These are phyloP conservation scores for Cyanodermella asteris DNA, from an alignment of 2,329 filamentous ascomycete species.

Conservation along the genomic window DNA sequence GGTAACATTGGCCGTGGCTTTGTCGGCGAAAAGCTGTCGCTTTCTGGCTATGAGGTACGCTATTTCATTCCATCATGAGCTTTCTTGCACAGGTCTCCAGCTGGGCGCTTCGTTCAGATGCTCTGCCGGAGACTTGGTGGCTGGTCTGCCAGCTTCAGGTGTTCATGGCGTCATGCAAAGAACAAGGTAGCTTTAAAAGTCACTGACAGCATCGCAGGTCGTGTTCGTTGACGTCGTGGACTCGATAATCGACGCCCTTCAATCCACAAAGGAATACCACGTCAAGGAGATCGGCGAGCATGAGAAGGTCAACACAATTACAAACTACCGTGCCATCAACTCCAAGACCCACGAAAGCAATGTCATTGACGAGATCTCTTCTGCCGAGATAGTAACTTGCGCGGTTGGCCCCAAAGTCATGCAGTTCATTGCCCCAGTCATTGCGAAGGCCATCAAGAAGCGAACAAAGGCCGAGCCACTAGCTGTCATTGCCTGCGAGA, in stretches of 20 bases:
- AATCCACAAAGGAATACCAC: constrained; percentile 55
- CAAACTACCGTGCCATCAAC: constrained; percentile 95
- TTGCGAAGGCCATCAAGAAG: constrained; percentile 77
- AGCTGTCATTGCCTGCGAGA: constrained; percentile 92
- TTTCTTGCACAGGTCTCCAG: too few species aligned
- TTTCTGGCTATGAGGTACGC: constrained; percentile 64
- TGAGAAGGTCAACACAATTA: constrained; percentile 60
- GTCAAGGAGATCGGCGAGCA: constrained; percentile 82
- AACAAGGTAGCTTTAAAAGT: too few species aligned
- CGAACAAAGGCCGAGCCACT: constrained; percentile 47
- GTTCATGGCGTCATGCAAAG: too few species aligned
- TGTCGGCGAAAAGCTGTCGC: constrained; percentile 77
- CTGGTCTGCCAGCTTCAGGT: too few species aligned
- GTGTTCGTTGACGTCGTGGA: constrained; percentile 92
- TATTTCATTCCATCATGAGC: background rate
- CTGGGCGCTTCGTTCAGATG: too few species aligned
- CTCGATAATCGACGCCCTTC: constrained; percentile 55
- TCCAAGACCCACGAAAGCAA: constrained; percentile 65
- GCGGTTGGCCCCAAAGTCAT: constrained; percentile 92
- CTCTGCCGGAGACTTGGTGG: too few species aligned
- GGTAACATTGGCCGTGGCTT: constrained; percentile 78
- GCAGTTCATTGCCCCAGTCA: constrained; percentile 86
- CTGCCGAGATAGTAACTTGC: constrained; percentile 72
- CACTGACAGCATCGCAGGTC: constrained; percentile 17
- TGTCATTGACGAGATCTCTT: constrained; percentile 64